Conservation (phyloP, 345 rosid species). For the Clarkia xantiana region DNA sequence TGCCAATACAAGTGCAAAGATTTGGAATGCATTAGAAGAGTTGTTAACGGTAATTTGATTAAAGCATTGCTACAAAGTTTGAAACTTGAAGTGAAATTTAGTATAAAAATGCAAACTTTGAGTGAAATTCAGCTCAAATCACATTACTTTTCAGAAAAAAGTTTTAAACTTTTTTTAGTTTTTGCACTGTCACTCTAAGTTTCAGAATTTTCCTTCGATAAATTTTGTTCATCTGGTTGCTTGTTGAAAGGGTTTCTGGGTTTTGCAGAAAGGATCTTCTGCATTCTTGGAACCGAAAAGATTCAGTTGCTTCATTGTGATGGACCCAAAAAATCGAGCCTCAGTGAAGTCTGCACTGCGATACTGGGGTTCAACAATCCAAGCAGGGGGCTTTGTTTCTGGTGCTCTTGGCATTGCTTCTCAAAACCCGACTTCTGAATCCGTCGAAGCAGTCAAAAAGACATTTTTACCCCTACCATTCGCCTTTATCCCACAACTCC, state of each 20-base stretch:
- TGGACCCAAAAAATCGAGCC: slow-evolving; percentile 46
- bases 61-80: too few species aligned
- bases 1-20: slow-evolving; percentile 39
- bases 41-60: slow-evolving; percentile 43
- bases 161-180: too few species aligned
- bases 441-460: slow-evolving; percentile 19
- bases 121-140: too few species aligned
- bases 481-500: slow-evolving; percentile 35
- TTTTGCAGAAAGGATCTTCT: slow-evolving; percentile 56
- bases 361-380: slow-evolving; percentile 75
- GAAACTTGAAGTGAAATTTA: too few species aligned
- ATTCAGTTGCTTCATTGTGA: slow-evolving; percentile 47
- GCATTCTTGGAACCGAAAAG: slow-evolving; percentile 29
- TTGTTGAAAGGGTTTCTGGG: too few species aligned
- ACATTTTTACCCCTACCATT: slow-evolving; percentile 51
- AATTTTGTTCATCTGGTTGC: too few species aligned
- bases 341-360: slow-evolving; percentile 58
- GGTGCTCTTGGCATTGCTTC: slow-evolving; percentile 42
- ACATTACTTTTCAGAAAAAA: too few species aligned
- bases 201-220: too few species aligned
- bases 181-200: too few species aligned
- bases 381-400: slow-evolving; percentile 63
- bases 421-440: slow-evolving; percentile 14
- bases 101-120: too few species aligned
- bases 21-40: slow-evolving; percentile 61